phyloP scores from a whole-genome alignment of 2,329 filamentous ascomycete genomes.

The Thielaviopsis ethacetica region DNA sequence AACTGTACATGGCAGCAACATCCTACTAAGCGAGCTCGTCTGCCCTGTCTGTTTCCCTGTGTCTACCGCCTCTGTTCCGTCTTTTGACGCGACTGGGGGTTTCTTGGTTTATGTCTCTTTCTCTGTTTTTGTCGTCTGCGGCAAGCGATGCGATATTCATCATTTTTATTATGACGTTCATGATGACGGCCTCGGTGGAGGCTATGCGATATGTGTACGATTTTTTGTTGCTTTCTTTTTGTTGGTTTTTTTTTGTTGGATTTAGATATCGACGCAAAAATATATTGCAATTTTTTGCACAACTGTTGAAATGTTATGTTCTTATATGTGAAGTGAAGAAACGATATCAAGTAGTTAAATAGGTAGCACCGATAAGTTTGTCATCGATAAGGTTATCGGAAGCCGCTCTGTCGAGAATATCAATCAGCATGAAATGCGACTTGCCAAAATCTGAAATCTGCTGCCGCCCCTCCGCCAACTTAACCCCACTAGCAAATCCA shows the following conservation, averaged over 20 bases:
- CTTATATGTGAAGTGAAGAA: too few relatives aligned
- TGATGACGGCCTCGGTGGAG: neutral
- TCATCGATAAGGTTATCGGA: neutral
- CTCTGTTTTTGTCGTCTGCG: neutral
- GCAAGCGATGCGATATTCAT: neutral
- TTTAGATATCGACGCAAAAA: neutral
- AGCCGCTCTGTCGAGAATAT: neutral
- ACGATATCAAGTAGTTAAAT: neutral
- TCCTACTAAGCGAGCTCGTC: neutral
- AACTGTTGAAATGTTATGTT: neutral
- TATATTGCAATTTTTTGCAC: neutral
- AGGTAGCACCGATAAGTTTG: neutral
- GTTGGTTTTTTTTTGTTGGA: neutral
- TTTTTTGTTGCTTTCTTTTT: neutral
- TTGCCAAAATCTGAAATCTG: neutral
- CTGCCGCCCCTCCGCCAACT: constrained; percentile 1
- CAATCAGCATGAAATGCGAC: neutral
- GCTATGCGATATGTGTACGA: neutral
- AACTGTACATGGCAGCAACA: neutral
- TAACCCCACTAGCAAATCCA: neutral
- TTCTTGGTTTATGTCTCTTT: neutral
- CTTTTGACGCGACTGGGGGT: neutral
- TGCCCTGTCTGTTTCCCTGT: neutral
- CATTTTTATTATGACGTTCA: neutral
- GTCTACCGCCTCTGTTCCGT: neutral